Evolutionary conservation across 2,329 filamentous ascomycete genomes (phyloP), one percentile per base, ranked within the genome.

Genomic region (Coccinonectria pachysandricola): DNA sequence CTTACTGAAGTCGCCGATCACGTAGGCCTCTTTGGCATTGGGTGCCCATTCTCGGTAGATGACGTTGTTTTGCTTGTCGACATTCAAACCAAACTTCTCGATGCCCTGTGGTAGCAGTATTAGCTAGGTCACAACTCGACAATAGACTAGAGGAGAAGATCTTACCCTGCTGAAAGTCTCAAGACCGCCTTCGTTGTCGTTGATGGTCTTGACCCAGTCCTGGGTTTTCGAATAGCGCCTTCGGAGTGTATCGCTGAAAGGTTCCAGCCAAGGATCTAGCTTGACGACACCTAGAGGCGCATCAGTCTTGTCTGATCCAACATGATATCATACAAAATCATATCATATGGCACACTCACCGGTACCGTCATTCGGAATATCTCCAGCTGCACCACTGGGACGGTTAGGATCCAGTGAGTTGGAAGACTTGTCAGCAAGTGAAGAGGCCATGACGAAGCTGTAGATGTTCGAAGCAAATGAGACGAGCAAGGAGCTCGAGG

Each of bases 21-120:
- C 69, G 52, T 77, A 86, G 25, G 91, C 91, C 48, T 81, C 68
- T 20, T 74, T 65, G 28, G 86, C 88, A 62, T 86, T 92, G 14
- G 91, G 87, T 1, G 91, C 91, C 91, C 91, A 98, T 68, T 98
- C 91, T 43, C 85, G 73, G 57, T 98, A 98, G 31, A 69, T 65
- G 40, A 98, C 85, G 54, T 87, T 86, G 53, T 84, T 84, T 46
- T 93, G 76, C 28, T 73, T 63, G 49, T 79, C 69, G 34, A 91
- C 77, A 42, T 83, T 85, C 57, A 98, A 74, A 30, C 91, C 91
- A 49, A 82, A 94, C 36, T 69, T 78, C 49, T 96, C 85, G 36
- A 75, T 80, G 22, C 91, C 88, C 84, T 92, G 10, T 7, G n/a
- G n/a, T n/a, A n/a, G n/a, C 12, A n/a, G 17, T 6, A 12, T 9